A percentile compares a stretch with the other conserved stretches of the same genome.
phyloP scores from a whole-genome alignment of 495 filamentous ascomycete genomes.

The Neurospora sp. region DNA sequence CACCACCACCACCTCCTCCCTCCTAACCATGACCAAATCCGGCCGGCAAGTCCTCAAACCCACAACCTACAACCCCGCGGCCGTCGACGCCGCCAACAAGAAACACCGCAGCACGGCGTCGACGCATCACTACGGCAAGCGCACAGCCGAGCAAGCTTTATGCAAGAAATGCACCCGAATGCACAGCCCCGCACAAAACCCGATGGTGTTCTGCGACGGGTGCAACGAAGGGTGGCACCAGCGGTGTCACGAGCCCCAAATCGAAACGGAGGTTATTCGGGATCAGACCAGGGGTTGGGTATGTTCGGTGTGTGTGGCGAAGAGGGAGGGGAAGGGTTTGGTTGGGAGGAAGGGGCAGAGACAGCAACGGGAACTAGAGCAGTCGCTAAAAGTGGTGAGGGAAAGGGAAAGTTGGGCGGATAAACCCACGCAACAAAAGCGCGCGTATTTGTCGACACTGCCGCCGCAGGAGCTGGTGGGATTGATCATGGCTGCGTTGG shows the following conservation, averaged over 20 bases:
- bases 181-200: constrained; percentile 63
- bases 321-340: constrained; percentile 33
- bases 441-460: constrained; percentile 30
- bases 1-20: constrained; percentile 25
- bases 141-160: constrained; percentile 40
- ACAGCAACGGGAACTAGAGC: neutral
- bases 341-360: constrained; percentile 16
- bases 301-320: constrained; percentile 55
- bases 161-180: constrained; percentile 76
- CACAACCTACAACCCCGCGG: constrained; percentile 53
- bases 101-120: constrained; percentile 18
- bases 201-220: constrained; percentile 90
- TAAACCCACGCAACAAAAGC: constrained; percentile 26
- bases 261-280: constrained; percentile 56
- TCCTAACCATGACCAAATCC: constrained; percentile 67
- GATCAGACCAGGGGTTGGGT: constrained; percentile 62
- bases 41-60: constrained; percentile 74
- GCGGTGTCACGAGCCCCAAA: constrained; percentile 76
- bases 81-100: constrained; percentile 27
- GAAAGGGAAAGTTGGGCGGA: constrained; percentile 32
- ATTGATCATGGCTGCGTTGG: constrained; percentile 18
- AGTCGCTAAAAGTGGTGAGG: neutral
- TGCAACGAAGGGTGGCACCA: constrained; percentile 90
- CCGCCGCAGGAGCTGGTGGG: constrained; percentile 25
- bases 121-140: constrained; percentile 31